Evolutionary conservation across 768 basidiomycete genomes (phyloP), one percentile per base, ranked within the genome.

Genomic region (Cyathus striatus): DNA sequence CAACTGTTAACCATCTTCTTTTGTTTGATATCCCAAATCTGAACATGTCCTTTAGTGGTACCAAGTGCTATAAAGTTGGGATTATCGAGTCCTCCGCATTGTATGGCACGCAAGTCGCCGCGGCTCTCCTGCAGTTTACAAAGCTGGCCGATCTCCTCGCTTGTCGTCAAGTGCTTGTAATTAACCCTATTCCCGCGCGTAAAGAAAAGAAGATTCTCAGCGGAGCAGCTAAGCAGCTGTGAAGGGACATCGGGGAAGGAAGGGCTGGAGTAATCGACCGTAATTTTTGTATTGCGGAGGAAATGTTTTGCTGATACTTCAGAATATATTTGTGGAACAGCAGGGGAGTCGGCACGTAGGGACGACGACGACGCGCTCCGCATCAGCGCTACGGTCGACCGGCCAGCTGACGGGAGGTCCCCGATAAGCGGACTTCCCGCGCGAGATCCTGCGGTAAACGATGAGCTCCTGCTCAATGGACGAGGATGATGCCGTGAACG

Each of bases 11-110:
- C 69, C 53, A 72, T 66, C 55, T 77, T 78, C 49, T 76, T 75
- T 10, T 76, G 60, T 42, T 72, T 69, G 33, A 78, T 61, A 52
- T 90, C 87, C 82, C 85, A 90, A 10, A 90, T 65, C 60, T 87
- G 84, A 13, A 90, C 68, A 10, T 72, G 61, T 2, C 86, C 87
- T 18, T 68, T 72, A 43, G 72, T 72, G 6, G 81, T 80, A 1
- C 77, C 79, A 14, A 87, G 58, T 1, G 84, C 83, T 23, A 90
- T 65, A 36, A 74, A 45, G 26, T 72, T 64, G 20, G 59, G 56
- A 24, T 60, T 55, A 14, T 61, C 58, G 14, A 30, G 42, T 38
- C 65, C 57, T 24, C 56, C 71, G 44, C 69, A 72, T 33, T 64
- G 64, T 32, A 81, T 56, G 4, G 70, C 58, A 16, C 61, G 63